Evolutionary conservation across 495 filamentous ascomycete genomes (phyloP).

Genomic region (Aspergillus carlsbadensis): DNA sequence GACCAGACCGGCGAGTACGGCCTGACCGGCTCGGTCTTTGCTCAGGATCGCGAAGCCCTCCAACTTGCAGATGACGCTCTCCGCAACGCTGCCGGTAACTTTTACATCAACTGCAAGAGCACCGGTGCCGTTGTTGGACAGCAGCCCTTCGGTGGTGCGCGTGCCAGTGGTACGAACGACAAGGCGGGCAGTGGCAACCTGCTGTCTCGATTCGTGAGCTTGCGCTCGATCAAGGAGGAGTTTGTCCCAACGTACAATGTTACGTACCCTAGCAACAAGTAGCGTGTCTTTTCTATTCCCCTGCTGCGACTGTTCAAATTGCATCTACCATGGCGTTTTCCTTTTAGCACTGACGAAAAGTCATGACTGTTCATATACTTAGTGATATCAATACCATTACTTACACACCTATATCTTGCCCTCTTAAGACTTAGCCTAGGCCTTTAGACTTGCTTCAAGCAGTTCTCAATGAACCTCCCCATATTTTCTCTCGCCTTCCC

Average conservation of each 20-base stretch:
- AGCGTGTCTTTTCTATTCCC: not conserved
- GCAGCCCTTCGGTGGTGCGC: conserved; percentile 85
- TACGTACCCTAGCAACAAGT: conserved; percentile 73
- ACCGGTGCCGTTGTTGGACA: conserved; percentile 91
- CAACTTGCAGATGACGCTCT: conserved; percentile 69
- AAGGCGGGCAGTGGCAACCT: conserved; percentile 82
- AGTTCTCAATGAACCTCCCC: conserved; percentile 39
- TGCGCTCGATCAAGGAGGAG: conserved; percentile 89
- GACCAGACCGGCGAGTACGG: conserved; percentile 73
- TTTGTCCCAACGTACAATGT: conserved; percentile 68
- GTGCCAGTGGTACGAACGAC: conserved; percentile 87
- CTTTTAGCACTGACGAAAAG: conserved; percentile 10
- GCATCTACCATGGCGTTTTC: not conserved
- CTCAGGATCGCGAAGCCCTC: conserved; percentile 66
- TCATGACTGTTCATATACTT: not conserved
- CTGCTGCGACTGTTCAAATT: not conserved
- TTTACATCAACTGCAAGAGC: conserved; percentile 92
- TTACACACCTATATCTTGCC: not conserved
- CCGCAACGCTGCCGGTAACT: conserved; percentile 79
- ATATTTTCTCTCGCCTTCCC: conserved; percentile 59
- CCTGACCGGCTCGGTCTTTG: conserved; percentile 78
- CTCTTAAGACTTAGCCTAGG: too few relatives aligned
- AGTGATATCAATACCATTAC: not conserved
- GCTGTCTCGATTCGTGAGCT: conserved; percentile 75
- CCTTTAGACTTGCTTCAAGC: not conserved